phyloP scores from a whole-genome alignment of 805 yeast genomes.

The Candida peoriensis region DNA sequence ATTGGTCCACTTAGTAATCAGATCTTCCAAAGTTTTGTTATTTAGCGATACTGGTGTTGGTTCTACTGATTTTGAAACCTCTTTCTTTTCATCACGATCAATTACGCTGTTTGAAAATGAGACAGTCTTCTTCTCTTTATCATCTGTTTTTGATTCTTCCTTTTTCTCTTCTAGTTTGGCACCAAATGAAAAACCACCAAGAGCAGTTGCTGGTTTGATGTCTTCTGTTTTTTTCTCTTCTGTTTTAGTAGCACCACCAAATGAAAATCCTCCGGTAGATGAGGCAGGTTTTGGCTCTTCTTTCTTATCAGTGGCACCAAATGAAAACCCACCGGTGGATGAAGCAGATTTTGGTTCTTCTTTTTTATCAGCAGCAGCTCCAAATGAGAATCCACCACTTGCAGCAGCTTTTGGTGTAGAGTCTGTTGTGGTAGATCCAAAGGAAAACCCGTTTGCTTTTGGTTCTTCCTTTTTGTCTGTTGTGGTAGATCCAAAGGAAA shows the following conservation, averaged over 20 bases:
- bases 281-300: constrained; percentile 6
- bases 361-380: constrained; percentile 18
- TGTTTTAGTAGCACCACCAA: constrained; percentile 15
- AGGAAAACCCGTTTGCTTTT: constrained; percentile 16
- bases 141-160: constrained; percentile 9
- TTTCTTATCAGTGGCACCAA: constrained; percentile 18
- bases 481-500: constrained; percentile 2
- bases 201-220: constrained; percentile 8
- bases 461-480: constrained; percentile 13
- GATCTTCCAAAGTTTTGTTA: constrained; percentile 89
- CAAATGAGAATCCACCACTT: constrained; percentile 22
- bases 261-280: constrained; percentile 14
- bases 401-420: neutral
- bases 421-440: constrained; percentile 11
- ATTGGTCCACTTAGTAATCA: constrained; percentile 88
- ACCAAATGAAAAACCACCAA: constrained; percentile 8
- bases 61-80: constrained; percentile 50
- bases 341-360: constrained; percentile 12
- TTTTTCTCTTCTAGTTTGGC: constrained; percentile 13
- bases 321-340: constrained; percentile 9
- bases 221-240: constrained; percentile 5
- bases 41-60: constrained; percentile 74
- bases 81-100: constrained; percentile 25
- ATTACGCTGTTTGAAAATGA: constrained; percentile 22
- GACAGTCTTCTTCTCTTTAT: constrained; percentile 23